Percentiles rank a stretch among this genome's conserved stretches.
Conservation (phyloP, 805 yeast genomes). For the Saccharomycopsis vini region DNA sequence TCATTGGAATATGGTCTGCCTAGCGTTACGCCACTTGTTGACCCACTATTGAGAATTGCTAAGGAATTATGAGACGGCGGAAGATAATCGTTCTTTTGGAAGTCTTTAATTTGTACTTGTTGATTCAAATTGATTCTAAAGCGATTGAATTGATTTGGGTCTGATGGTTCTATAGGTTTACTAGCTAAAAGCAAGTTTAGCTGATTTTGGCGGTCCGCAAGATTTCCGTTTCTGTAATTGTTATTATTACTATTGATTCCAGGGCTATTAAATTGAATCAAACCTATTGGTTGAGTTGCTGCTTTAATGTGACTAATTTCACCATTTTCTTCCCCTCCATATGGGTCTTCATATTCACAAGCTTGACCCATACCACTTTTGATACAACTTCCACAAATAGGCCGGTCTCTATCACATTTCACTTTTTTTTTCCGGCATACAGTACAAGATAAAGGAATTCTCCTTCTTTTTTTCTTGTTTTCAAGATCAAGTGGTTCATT, state of each 20-base stretch:
- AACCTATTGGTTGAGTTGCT: slow-evolving; percentile 8
- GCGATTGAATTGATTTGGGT: too few species aligned
- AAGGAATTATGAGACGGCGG: too few species aligned
- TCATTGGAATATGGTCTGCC: too few species aligned
- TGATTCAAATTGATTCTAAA: too few species aligned
- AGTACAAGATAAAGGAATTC: slow-evolving; percentile 27
- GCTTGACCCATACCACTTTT: background rate
- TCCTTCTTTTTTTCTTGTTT: slow-evolving; percentile 13
- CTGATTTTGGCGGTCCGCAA: too few species aligned
- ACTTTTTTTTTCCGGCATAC: slow-evolving; percentile 28
- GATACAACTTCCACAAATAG: slow-evolving; percentile 25
- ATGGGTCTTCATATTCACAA: slow-evolving; percentile 22
- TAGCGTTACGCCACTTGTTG: too few species aligned
- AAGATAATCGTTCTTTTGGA: too few species aligned
- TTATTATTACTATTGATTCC: background rate
- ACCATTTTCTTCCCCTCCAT: slow-evolving; percentile 4
- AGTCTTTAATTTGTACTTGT: too few species aligned
- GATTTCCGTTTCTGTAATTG: background rate
- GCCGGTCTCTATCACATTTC: slow-evolving; percentile 28
- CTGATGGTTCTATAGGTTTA: too few species aligned
- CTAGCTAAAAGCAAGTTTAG: too few species aligned
- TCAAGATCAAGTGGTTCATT: too few species aligned
- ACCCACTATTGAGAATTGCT: too few species aligned
- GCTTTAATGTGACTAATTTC: slow-evolving; percentile 1
- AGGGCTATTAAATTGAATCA: background rate